Evolutionary conservation across 805 yeast genomes (phyloP).

Genomic region (Candida quercuum): DNA sequence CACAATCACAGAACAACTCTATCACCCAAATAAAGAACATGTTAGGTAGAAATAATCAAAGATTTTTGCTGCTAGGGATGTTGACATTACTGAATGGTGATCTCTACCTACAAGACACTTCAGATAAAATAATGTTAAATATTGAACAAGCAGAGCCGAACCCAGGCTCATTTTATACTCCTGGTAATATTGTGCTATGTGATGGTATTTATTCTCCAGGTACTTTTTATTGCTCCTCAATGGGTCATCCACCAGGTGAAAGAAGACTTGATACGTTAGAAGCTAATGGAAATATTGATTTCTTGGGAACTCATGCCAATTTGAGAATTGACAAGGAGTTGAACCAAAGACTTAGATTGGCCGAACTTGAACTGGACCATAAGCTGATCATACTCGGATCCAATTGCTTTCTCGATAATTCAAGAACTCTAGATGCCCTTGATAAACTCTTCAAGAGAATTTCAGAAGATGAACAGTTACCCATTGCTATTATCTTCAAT

Average conservation of each 20-base stretch:
- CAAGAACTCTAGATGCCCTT: slow-evolving; percentile 54
- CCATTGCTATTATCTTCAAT: slow-evolving; percentile 66
- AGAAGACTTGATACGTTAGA: slow-evolving; percentile 59
- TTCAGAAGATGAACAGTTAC: slow-evolving; percentile 45
- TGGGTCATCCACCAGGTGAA: slow-evolving; percentile 90
- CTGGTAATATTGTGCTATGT: slow-evolving; percentile 74
- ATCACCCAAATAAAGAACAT: slow-evolving; percentile 78
- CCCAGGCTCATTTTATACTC: slow-evolving; percentile 56
- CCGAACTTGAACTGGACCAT: slow-evolving; percentile 60
- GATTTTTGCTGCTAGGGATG: slow-evolving; percentile 76
- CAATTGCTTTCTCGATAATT: slow-evolving; percentile 61
- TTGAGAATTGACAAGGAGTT: slow-evolving; percentile 59
- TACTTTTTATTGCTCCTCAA: slow-evolving; percentile 66
- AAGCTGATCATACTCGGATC: slow-evolving; percentile 70
- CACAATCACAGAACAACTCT: slow-evolving; percentile 26
- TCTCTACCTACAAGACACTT: slow-evolving; percentile 76
- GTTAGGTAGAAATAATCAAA: slow-evolving; percentile 75
- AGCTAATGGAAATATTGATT: slow-evolving; percentile 75
- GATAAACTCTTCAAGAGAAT: slow-evolving; percentile 54
- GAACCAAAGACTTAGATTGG: slow-evolving; percentile 43
- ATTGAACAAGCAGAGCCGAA: slow-evolving; percentile 57
- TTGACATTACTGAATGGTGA: slow-evolving; percentile 59
- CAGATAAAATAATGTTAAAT: slow-evolving; percentile 63
- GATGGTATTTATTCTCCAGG: slow-evolving; percentile 78
- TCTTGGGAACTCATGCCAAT: slow-evolving; percentile 43